Percentiles rank a stretch among this genome's conserved stretches.
These are phyloP conservation scores for Stagonosporopsis cucurbitacearum DNA, from an alignment of 2,329 filamentous ascomycete genomes.

Conservation along the genomic window DNA sequence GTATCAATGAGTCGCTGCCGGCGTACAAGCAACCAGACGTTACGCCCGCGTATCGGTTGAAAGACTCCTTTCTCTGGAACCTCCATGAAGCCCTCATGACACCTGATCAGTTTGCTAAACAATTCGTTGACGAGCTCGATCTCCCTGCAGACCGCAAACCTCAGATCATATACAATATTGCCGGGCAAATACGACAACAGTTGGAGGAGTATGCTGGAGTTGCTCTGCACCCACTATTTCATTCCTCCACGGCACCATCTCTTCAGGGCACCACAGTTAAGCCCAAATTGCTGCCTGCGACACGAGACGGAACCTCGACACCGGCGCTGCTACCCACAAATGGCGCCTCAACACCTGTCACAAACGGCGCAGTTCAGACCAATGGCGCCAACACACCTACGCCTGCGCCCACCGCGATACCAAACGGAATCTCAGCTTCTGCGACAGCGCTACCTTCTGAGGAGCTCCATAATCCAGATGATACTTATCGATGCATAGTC, in stretches of 20 bases:
- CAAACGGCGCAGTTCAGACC: constrained; percentile 53
- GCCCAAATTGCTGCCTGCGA: constrained; percentile 49
- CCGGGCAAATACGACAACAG: constrained; percentile 92
- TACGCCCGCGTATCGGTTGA: constrained; percentile 84
- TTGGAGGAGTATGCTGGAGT: constrained; percentile 96
- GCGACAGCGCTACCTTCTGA: constrained; percentile 70
- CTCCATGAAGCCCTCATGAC: constrained; percentile 93
- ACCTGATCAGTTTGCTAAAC: constrained; percentile 92
- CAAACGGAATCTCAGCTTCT: constrained; percentile 70
- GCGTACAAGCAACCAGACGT: constrained; percentile 81
- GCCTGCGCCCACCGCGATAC: constrained; percentile 56
- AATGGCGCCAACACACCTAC: constrained; percentile 56
- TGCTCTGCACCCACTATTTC: constrained; percentile 90
- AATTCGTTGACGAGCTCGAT: constrained; percentile 90
- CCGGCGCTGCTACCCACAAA: constrained; percentile 56
- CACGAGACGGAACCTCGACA: constrained; percentile 60
- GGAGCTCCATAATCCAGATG: constrained; percentile 84
- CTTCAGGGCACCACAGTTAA: constrained; percentile 40
- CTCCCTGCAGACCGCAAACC: constrained; percentile 73
- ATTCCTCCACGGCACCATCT: constrained; percentile 56
- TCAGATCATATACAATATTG: constrained; percentile 77
- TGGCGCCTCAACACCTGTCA: constrained; percentile 63
- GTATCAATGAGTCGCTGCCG: constrained; percentile 73
- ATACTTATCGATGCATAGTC: constrained; percentile 93
- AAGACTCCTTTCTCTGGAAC: constrained; percentile 98